Evolutionary conservation across 345 rosid species (phyloP), one percentile per base, ranked within the genome.

Genomic region (Acer yangbiense): DNA sequence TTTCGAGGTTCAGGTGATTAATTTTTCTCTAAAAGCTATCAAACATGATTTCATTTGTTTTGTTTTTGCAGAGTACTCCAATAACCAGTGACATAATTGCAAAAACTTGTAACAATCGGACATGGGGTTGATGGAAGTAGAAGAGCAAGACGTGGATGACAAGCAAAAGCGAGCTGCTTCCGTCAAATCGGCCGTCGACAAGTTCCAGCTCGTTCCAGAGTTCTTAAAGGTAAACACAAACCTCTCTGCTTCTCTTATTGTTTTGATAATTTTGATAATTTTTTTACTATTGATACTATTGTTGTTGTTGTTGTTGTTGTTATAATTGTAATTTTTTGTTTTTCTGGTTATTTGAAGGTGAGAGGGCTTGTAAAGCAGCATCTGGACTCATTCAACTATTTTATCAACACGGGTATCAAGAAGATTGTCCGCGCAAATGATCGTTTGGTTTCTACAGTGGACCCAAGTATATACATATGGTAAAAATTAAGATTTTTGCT

Each of bases 311-410:
- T 58, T 74, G 43, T 70, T 32, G 20, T 23, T 67, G 9, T 74
- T 55, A 20, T 70, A 48, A 54, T 11, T 1, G 11, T 43, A 54
- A 7, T 63, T 17, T 60, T 73, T 35, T 18, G 57, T 10, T 46
- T 46, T 46, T 46, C 50, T 9, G 12, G 50, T 78, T 46, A 18
- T 60, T 76, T 69, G 9, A 62, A 95, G 99, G 91, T 90, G 61
- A 86, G 96, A 81, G 99, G 99, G 68, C 83, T 93, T 72, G 99
- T 95, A 90, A 95, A 92, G 91, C 97, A 95, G 68, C 99, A 92
- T 72, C 71, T 95, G 77, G 97, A 93, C 84, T 95, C 99, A 0
- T 92, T 92, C 64, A 95, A 93, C 85, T 93, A 93, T 81, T 93
- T 95, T 69, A 83, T 92, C 23, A 86, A 92, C 74, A 81, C 83